phyloP scores from a whole-genome alignment of 1,284 basidiomycete species.

The Apiotrichum mycotoxinovorans region DNA sequence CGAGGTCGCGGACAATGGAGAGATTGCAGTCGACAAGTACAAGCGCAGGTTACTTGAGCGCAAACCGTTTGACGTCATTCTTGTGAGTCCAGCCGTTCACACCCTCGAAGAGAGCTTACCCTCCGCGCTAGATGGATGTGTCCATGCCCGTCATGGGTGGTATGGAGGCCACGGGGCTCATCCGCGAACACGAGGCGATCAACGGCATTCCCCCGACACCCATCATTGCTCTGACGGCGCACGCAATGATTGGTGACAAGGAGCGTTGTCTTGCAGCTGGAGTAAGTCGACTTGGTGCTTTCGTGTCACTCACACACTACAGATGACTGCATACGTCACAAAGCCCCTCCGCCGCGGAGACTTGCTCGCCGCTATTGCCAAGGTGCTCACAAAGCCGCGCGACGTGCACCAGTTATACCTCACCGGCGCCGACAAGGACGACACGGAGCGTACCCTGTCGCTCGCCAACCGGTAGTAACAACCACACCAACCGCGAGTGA shows the following conservation, averaged over 20 bases:
- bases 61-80: conserved; percentile 78
- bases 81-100: conserved; percentile 56
- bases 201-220: conserved; percentile 72
- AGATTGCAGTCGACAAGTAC: conserved; percentile 53
- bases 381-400: conserved; percentile 35
- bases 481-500: too few relatives aligned
- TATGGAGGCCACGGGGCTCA: conserved; percentile 54
- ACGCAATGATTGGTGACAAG: conserved; percentile 87
- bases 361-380: conserved; percentile 47
- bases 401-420: conserved; percentile 1
- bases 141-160: conserved; percentile 84
- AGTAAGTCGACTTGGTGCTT: conserved; percentile 14
- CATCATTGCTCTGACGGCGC: conserved; percentile 83
- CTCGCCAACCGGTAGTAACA: background rate
- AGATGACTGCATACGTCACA: conserved; percentile 24
- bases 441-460: conserved; percentile 1
- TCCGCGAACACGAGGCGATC: conserved; percentile 68
- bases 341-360: conserved; percentile 41
- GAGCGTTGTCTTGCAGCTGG: conserved; percentile 89
- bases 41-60: conserved; percentile 33
- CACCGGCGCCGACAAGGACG: background rate
- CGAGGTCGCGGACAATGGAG: conserved; percentile 96
- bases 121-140: conserved; percentile 80
- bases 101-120: conserved; percentile 1
- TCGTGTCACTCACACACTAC: background rate